phyloP scores from a whole-genome alignment of 768 basidiomycete genomes.

The Kwoniella bestiolae region DNA sequence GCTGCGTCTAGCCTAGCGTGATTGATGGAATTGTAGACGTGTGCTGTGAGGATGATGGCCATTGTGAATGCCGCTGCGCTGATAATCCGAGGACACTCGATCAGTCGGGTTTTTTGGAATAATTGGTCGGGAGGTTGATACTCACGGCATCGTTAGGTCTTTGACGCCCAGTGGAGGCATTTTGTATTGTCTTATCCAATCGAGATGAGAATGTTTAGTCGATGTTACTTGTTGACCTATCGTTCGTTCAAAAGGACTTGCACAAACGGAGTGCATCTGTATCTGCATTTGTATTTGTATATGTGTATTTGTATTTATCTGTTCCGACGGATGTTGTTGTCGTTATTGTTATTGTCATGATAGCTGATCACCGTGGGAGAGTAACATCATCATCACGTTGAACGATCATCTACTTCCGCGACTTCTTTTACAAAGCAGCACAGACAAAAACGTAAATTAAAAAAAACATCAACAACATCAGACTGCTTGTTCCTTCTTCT shows the following conservation, averaged over 20 bases:
- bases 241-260: background rate
- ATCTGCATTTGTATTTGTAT: no score
- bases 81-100: background rate
- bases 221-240: background rate
- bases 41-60: slow-evolving; percentile 24
- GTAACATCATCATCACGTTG: slow-evolving; percentile 7
- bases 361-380: slow-evolving; percentile 29
- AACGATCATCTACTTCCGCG: slow-evolving; percentile 12
- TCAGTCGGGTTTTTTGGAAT: no score
- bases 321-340: no score
- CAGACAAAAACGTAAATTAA: background rate
- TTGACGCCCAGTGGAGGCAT: slow-evolving; percentile 22
- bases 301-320: no score
- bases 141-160: slow-evolving; percentile 28
- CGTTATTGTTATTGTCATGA: no score
- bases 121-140: no score
- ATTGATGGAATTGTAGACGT: slow-evolving; percentile 28
- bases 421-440: slow-evolving; percentile 11
- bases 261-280: background rate
- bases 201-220: no score
- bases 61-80: slow-evolving; percentile 27
- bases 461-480: background rate
- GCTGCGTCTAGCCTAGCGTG: slow-evolving; percentile 20
- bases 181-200: background rate
- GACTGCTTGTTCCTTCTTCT: background rate